Base-by-base conservation (phyloP, 495 filamentous ascomycete genomes). In the Haplographium delicatum region DNA sequence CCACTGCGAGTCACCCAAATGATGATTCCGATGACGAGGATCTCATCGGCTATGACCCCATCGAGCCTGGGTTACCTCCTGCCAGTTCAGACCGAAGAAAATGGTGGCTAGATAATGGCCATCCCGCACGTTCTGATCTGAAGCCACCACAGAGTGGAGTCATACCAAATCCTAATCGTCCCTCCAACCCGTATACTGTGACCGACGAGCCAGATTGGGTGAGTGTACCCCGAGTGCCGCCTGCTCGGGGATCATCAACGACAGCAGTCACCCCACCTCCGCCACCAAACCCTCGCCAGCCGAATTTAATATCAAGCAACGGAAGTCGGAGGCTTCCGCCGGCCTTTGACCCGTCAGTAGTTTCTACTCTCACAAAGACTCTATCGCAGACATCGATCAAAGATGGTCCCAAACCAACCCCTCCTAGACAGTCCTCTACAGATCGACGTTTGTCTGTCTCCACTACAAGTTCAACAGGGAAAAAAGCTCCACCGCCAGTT, bases 51-150 rank as follows among this genome's bases (percentile, higher is more conserved):
- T 86, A 86, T 60, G 82, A 86, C 35, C 72, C 86, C 2, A 84
- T 93, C 48, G 81, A 89, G 53, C 82, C 85, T 2, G 88, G 84
- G 11, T 70, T 96, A 13, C 93, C 94, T 15, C 83, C 90, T 33
- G 85, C 94, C 13, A 96, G 91, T 63, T 95, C 90, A 3, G 90
- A 96, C 61, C 75, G 78, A 27, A 77, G 82, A 51, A 95, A 88
- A 68, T 98, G 93, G 93, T 98, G 93, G 93, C 71, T 97, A 23
- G 86, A 95, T 43, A 87, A 89, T 64, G 86, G 85, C 26, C 79
- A 83, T 50, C 83, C 86, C 44, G 89, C 86, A 7, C 83, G 83
- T 50, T 91, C 90, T 18, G 72, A 65, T 11, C 58, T 94, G 23
- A 73, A 72, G 28, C 82, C 87, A 18, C 85, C 89, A 2, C 68